Percentiles rank a stretch among this genome's conserved stretches.
Evolutionary conservation across 1,284 basidiomycete genomes (phyloP).

Genomic region (Ustilago shanxiensis): DNA sequence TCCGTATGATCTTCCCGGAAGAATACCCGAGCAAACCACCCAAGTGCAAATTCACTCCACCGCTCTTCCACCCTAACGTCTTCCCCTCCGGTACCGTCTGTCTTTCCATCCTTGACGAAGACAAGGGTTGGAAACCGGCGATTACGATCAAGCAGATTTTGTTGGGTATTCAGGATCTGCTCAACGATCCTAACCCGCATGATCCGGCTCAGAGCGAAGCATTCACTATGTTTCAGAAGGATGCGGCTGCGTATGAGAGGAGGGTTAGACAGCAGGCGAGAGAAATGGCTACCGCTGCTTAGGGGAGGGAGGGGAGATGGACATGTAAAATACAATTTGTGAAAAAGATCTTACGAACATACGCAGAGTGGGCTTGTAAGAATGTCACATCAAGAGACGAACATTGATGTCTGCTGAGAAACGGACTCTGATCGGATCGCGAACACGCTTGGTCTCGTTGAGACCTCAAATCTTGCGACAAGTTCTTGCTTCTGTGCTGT

Average conservation of each 20-base stretch:
- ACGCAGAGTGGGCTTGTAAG: no score
- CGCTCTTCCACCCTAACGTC: conserved; percentile 97
- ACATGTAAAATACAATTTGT: neutral
- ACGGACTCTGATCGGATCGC: no score
- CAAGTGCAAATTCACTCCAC: conserved; percentile 97
- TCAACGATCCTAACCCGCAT: conserved; percentile 92
- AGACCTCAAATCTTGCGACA: no score
- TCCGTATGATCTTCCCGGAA: conserved; percentile 78
- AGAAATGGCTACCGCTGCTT: conserved; percentile 51
- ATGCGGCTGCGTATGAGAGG: conserved; percentile 65
- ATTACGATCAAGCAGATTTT: conserved; percentile 99
- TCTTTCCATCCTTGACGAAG: conserved; percentile 96
- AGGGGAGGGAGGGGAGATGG: neutral
- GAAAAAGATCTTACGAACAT: neutral
- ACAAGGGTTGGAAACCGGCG: conserved; percentile 98
- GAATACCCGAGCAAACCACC: conserved; percentile 92
- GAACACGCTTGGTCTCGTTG: no score
- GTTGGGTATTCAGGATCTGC: conserved; percentile 91
- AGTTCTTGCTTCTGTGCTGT: no score
- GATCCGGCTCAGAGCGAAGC: conserved; percentile 98
- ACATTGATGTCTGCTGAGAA: no score
- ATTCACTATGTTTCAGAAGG: conserved; percentile 90
- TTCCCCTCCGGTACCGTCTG: conserved; percentile 99
- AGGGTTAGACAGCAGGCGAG: conserved; percentile 53
- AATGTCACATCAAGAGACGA: no score